These are phyloP conservation scores for Fusarium sp. DNA, from an alignment of 2,329 filamentous ascomycete genomes.

Conservation along the genomic window DNA sequence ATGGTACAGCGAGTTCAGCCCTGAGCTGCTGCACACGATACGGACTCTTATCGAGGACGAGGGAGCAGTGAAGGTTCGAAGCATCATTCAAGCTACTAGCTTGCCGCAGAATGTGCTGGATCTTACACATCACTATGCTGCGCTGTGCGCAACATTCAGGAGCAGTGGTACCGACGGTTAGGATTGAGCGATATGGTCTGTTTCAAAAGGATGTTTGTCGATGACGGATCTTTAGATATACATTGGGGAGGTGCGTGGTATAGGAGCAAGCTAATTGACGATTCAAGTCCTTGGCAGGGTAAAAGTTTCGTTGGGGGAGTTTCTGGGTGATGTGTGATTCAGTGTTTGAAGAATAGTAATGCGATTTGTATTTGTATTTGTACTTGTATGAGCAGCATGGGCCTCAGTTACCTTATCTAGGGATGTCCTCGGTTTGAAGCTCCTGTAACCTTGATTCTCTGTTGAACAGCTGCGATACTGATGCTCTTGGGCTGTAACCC, in stretches of 20 bases:
- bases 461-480: background rate
- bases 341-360: background rate
- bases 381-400: background rate
- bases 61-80: slow-evolving; percentile 95
- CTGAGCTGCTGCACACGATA: slow-evolving; percentile 85
- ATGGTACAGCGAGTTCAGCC: slow-evolving; percentile 99
- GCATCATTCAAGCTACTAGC: slow-evolving; percentile 95
- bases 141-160: slow-evolving; percentile 91
- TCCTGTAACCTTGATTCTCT: background rate
- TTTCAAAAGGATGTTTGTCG: slow-evolving; percentile 6
- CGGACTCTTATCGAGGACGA: slow-evolving; percentile 96
- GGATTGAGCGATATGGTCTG: background rate
- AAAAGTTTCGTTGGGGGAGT: slow-evolving; percentile 16
- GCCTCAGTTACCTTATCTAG: background rate
- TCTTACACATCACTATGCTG: slow-evolving; percentile 94
- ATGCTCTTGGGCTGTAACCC: background rate
- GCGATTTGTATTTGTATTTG: background rate
- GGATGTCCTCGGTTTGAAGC: background rate
- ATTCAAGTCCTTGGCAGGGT: slow-evolving; percentile 12
- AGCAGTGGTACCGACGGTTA: slow-evolving; percentile 92
- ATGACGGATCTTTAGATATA: slow-evolving; percentile 19
- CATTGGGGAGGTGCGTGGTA: slow-evolving; percentile 2
- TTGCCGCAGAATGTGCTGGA: slow-evolving; percentile 93
- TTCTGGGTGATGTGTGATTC: background rate
- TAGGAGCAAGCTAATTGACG: slow-evolving; percentile 31